phyloP scores from a whole-genome alignment of 495 filamentous ascomycete species.

The Tuber aestivum region DNA sequence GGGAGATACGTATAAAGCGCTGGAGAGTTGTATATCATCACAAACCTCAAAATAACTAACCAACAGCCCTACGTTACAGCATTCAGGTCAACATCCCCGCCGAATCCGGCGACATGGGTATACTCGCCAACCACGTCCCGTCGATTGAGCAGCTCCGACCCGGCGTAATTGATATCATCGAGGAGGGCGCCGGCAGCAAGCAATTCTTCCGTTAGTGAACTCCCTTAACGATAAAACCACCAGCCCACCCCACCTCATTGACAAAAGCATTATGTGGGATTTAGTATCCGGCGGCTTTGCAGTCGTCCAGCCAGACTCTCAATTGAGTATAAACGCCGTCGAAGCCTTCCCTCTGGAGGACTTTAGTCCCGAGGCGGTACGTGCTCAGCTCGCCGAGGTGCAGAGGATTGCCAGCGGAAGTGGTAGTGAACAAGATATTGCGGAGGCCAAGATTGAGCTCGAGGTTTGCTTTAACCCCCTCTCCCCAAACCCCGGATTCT shows the following conservation, averaged over 20 bases:
- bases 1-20: conserved; percentile 23
- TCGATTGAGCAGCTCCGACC: conserved; percentile 99
- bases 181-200: conserved; percentile 89
- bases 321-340: conserved; percentile 94
- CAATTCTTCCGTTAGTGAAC: conserved; percentile 87
- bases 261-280: background rate
- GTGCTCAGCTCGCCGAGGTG: conserved; percentile 79
- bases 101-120: conserved; percentile 98
- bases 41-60: conserved; percentile 41
- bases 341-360: conserved; percentile 92
- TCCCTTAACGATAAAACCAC: conserved; percentile 5
- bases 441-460: conserved; percentile 96
- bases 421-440: conserved; percentile 95
- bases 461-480: conserved; percentile 58
- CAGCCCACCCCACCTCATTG: background rate
- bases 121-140: conserved; percentile 97
- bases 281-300: conserved; percentile 95
- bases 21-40: conserved; percentile 45
- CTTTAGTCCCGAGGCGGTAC: conserved; percentile 80
- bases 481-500: conserved; percentile 34
- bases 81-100: conserved; percentile 98
- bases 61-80: conserved; percentile 58
- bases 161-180: conserved; percentile 87
- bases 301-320: conserved; percentile 88
- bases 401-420: conserved; percentile 86